Base-by-base conservation (phyloP, 2,329 filamentous ascomycete species). In the Botrytis fabae region DNA sequence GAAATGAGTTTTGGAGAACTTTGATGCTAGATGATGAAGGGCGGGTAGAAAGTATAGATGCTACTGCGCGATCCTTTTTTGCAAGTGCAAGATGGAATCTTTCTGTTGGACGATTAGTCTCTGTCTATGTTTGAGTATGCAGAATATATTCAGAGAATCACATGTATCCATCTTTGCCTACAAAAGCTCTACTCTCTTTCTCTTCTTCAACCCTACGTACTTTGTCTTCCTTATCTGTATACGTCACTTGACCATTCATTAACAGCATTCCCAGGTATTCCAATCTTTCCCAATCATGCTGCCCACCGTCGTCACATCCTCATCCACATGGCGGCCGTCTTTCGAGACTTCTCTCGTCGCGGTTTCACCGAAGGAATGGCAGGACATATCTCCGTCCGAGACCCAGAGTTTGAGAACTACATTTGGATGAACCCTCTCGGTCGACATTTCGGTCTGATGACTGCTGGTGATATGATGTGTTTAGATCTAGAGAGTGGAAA, bases 401-500 rank as follows among this genome's bases (percentile, higher is more conserved):
- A 93, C 79, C 90, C 91, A 0, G 89, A 92, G 79, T 83, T 87
- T 76, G 82, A 83, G 0, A 83, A 88, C 74, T 84, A 85, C 22
- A 91, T 92, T 81, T 93, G 92, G 91, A 93, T 91, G 79, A 93
- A 88, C 82, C 90, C 82, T 73, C 82, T 92, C 0, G 90, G 88
- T 2, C 84, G 85, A 22, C 90, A 92, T 79, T 93, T 92, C 78
- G 90, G 86, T 7, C 81, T 90, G 74, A 83, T 93, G 68, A 89
- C 87, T 74, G 89, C 90, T 0, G 86, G 85, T 1, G 90, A 93
- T 79, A 89, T 93, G 86, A 87, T 93, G 65, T 86, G 90, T 61
- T 85, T 93, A 2, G 87, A 92, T 75, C 84, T 89, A 70, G 81
- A 86, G 18, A 79, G 73, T 22, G 91, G 91, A n/a, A 86, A 86